Conservation (phyloP, 495 filamentous ascomycete species). For the Poronia punctata region DNA sequence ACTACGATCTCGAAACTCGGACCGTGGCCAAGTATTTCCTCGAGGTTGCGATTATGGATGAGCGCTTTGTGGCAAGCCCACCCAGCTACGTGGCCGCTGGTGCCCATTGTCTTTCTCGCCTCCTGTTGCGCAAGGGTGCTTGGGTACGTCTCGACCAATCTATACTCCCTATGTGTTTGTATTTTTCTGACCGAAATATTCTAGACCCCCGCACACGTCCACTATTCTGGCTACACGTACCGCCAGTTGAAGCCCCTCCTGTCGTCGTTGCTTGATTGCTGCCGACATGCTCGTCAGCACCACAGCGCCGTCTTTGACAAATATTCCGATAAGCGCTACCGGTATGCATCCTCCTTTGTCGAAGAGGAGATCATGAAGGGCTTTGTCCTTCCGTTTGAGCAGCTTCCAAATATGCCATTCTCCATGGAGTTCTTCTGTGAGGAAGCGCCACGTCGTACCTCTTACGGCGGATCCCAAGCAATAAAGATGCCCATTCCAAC, state of each 20-base stretch:
- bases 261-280: constrained; percentile 74
- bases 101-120: constrained; percentile 84
- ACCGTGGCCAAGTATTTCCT: constrained; percentile 98
- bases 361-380: constrained; percentile 61
- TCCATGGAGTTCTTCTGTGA: constrained; percentile 3
- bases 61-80: constrained; percentile 85
- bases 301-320: constrained; percentile 86
- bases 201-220: constrained; percentile 73
- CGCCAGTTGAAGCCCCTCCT: constrained; percentile 73
- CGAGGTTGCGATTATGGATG: constrained; percentile 95
- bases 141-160: constrained; percentile 63
- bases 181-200: constrained; percentile 25
- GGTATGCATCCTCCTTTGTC: constrained; percentile 72
- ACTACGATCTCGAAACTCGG: constrained; percentile 92
- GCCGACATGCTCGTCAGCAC: constrained; percentile 70
- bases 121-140: constrained; percentile 79
- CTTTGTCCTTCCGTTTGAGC: constrained; percentile 31
- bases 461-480: constrained; percentile 9
- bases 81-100: constrained; percentile 88
- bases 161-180: background rate
- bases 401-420: constrained; percentile 1
- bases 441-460: background rate
- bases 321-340: constrained; percentile 76
- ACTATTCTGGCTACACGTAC: constrained; percentile 90
- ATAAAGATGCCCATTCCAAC: constrained; percentile 28